Evolutionary conservation across 2,329 filamentous ascomycete species (phyloP), one percentile per base, ranked within the genome.

Genomic region (Pseudocercospora cruenta): DNA sequence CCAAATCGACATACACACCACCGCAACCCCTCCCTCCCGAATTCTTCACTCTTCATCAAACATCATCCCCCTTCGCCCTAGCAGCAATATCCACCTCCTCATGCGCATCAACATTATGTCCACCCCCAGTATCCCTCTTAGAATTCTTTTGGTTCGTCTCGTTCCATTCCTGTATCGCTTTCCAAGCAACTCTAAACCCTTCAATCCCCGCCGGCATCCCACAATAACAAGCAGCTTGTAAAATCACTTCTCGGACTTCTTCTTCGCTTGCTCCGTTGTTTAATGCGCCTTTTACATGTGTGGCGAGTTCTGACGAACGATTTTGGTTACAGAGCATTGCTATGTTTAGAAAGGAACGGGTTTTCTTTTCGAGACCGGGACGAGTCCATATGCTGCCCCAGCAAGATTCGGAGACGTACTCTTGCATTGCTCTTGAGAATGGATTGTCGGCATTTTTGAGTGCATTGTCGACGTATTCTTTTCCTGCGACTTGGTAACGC

Each of bases 321-420:
- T 89, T 89, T 67, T 89, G 80, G 2, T 86, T 86, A 75, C 85
- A 86, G 54, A 90, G 80, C 84, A 90, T 89, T 57, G 84, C 87
- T 57, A 90, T 86, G 74, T 90, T 90, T 61, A 90, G 78, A 62
- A 90, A 80, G 61, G 83, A 86, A 55, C 88, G 83, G 70, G 87
- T 84, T 75, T 89, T 88, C 66, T 84, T 82, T 39, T 85, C 83
- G 8, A 90, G 82, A 0, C 88, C 88, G 0, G 87, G 87, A 7
- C 88, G 83, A 3, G 85, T 85, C 88, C 88, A 91, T 26, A 85
- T 83, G 65, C 83, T 83, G 14, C 87, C 88, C 88, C 88, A 90
- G 78, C 85, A 86, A 74, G 82, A 86, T 77, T 90, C 87, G 0
- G 87, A 89, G 1, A 88, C 84, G 43, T 75, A 77, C 76, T 90